Evolutionary conservation across 495 filamentous ascomycete genomes (phyloP).

Genomic region (Penicillium roqueforti): DNA sequence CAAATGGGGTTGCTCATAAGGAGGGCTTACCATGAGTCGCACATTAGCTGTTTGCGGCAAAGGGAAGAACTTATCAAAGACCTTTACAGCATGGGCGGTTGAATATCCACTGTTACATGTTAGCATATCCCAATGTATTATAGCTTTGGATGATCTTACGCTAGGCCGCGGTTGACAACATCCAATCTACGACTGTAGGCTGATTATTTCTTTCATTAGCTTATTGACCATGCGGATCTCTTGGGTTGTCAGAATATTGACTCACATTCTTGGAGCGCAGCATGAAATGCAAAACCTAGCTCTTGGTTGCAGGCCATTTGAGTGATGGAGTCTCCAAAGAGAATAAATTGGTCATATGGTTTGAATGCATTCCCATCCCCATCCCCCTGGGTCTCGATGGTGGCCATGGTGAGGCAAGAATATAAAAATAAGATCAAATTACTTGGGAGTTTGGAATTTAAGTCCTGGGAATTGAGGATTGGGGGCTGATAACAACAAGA

Average conservation of each 20-base stretch:
- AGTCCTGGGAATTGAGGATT: too few species aligned
- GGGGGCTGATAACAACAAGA: constrained; percentile 11
- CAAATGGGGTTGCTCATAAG: background rate
- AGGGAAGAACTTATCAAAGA: constrained; percentile 56
- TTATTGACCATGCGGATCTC: background rate
- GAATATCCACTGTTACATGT: constrained; percentile 57
- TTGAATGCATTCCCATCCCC: constrained; percentile 22
- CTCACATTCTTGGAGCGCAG: constrained; percentile 67
- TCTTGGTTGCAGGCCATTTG: constrained; percentile 55
- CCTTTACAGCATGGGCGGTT: constrained; percentile 57
- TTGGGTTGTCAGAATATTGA: background rate
- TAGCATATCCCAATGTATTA: background rate
- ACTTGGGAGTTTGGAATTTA: background rate
- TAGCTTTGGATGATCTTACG: constrained; percentile 32
- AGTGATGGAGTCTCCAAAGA: constrained; percentile 81
- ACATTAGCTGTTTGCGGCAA: constrained; percentile 52
- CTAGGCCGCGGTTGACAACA: constrained; percentile 63
- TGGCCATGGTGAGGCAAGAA: background rate
- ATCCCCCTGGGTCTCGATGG: background rate
- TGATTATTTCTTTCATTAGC: constrained; percentile 22
- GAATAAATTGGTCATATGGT: constrained; percentile 65
- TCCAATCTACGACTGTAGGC: constrained; percentile 63
- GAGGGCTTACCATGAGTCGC: constrained; percentile 58
- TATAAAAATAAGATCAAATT: background rate
- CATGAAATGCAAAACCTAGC: constrained; percentile 65